Base-by-base conservation (phyloP, 2,329 filamentous ascomycete species). In the Colletotrichum trifolii region DNA sequence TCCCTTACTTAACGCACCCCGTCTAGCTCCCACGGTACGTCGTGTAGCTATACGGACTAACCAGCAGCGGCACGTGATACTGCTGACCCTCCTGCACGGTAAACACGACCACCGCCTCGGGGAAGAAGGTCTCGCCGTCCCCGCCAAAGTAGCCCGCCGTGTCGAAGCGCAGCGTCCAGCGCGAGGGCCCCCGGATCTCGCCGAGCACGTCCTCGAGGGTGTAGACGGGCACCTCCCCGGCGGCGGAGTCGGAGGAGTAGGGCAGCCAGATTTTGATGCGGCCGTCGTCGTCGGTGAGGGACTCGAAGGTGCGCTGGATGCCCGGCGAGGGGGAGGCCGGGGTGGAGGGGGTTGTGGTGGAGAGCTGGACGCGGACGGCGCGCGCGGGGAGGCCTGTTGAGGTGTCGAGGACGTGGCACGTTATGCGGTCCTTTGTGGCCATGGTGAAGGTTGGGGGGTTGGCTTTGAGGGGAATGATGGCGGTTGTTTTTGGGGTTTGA, bases 401-500 rank as follows among this genome's bases (percentile, higher is more conserved):
- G 10, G 92, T 95, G 83, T 96, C 91, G 76, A 96, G 91, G 77
- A 94, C 87, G 82, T 96, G 92, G 82, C 92, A 95, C 76, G 92
- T 95, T 73, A 96, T 95, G 74, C 87, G 87, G 74, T 89, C 87
- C 73, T 86, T 88, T n/a, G 49, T 39, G 34, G 49, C 25, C 15
- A 53, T 39, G 45, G 15, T 48, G 45, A 48, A 10, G 45, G 25
- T 11, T 11, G 17, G 15, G 43, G n/a, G 42, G 15, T 46, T 46
- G 15, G 13, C 1, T n/a, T 15, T 9, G 43, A 13, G 9, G 42
- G n/a, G 45, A 48, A 10, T 48, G 15, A 48, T 17, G 17, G 17
- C n/a, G 49, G 33, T 36, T 11, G 12, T 15, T 36, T 40, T 11
- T 10, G 38, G 6, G 6, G 46, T 2, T 35, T 9, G n/a, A 48